Evolutionary conservation across 305 asterid species (phyloP), one percentile per base, ranked within the genome.

Genomic region (Coffea humblotiana): DNA sequence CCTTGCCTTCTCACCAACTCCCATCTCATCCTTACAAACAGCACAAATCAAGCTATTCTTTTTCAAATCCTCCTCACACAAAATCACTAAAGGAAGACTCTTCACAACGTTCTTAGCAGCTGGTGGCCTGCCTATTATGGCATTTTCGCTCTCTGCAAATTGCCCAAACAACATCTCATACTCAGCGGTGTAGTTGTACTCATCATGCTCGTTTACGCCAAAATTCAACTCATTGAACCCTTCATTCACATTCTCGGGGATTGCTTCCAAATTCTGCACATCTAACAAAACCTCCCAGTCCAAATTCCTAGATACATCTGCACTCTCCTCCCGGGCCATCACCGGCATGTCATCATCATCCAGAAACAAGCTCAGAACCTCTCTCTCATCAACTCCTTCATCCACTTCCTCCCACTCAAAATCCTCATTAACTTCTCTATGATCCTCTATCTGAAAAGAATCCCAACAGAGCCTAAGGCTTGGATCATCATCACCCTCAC

Each of bases 361-460:
- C 15, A 86, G 71, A 69, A 83, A 81, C 84, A 81, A 73, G 82
- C 75, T 81, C 60, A 84, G 73, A 47, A 74, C 82, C 74, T 87
- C 88, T 60, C 83, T 78, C 65, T 87, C 90, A 71, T 87, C 88
- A 23, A 81, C 77, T 32, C 79, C 67, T 2, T 64, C 86, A 23
- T 82, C 85, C 13, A 87, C 79, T 81, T 87, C 88, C 72, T 84
- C 90, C 90, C 90, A 84, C 77, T 87, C 90, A 61, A 80, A 76
- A 67, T 81, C 90, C 71, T 80, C 84, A 71, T 54, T 67, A 32
- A 32, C 76, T 29, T 78, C 84, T 80, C 78, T 68, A 64, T 65
- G 72, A 72, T 83, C 87, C 77, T 86, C 87, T 78, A 80, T 74
- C n/a, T 80, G 86, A 72, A 86, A 80, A 2, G 90, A 87, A 76